Percentiles rank a stretch among this genome's conserved stretches.
Evolutionary conservation across 306 rosid species (phyloP).

Genomic region (Boehmeria nivea): DNA sequence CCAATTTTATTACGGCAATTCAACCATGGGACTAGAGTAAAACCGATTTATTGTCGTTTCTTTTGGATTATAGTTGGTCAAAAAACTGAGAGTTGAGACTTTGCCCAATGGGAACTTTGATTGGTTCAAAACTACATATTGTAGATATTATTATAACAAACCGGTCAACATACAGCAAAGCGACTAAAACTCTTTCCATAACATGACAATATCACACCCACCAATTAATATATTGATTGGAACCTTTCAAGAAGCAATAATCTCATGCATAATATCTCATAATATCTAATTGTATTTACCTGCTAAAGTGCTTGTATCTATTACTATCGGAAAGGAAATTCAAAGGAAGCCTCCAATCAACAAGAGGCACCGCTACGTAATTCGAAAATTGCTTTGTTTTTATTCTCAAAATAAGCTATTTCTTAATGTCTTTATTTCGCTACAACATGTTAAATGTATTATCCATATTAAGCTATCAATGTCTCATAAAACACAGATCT

Average conservation of each 20-base stretch:
- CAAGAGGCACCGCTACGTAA: background rate
- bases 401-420: background rate
- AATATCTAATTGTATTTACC: background rate
- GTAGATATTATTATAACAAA: background rate
- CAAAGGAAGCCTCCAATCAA: too few relatives aligned
- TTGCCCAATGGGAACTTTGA: background rate
- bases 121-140: background rate
- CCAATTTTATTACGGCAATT: too few relatives aligned
- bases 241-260: background rate
- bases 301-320: background rate
- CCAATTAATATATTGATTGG: background rate
- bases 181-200: background rate
- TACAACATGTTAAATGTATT: too few relatives aligned
- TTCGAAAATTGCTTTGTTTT: background rate
- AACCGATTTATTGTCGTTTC: too few relatives aligned
- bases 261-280: background rate
- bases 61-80: too few relatives aligned
- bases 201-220: background rate
- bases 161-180: background rate
- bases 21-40: too few relatives aligned
- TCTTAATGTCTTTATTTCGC: too few relatives aligned
- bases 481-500: too few relatives aligned
- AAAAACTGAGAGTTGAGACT: background rate
- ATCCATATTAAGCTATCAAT: too few relatives aligned
- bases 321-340: background rate